Evolutionary conservation across 148 eudicot genomes (phyloP).

Genomic region (Rhododendron mucronatum): DNA sequence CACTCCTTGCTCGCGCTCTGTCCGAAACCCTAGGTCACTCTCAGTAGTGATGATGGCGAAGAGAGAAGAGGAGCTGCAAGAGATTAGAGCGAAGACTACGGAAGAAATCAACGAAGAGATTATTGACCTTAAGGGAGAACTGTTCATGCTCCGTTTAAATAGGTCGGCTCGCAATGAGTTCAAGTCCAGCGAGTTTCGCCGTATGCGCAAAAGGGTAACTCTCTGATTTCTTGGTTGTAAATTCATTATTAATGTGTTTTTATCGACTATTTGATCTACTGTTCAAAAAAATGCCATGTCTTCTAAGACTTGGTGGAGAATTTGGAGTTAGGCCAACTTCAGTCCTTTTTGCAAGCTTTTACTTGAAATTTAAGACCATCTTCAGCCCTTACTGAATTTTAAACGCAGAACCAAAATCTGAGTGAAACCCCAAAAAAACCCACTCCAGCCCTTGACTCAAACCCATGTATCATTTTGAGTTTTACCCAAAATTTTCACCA

Average conservation of each 20-base stretch:
- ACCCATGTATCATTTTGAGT: too few relatives aligned
- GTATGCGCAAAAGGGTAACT: slow-evolving; percentile 72
- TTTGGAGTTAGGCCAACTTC: background rate
- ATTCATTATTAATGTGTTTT: background rate
- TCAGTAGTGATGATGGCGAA: slow-evolving; percentile 69
- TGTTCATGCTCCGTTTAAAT: slow-evolving; percentile 83
- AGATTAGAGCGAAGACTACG: slow-evolving; percentile 60
- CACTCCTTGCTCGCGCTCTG: background rate
- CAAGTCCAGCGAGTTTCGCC: slow-evolving; percentile 78
- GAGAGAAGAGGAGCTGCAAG: slow-evolving; percentile 73
- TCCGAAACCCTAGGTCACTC: slow-evolving; percentile 17
- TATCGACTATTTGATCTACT: background rate
- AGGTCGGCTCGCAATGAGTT: slow-evolving; percentile 71
- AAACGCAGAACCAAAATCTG: too few relatives aligned
- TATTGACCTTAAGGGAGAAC: slow-evolving; percentile 81
- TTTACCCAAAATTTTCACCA: too few relatives aligned
- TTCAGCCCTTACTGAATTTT: too few relatives aligned
- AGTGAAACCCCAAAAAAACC: too few relatives aligned
- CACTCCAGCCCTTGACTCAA: too few relatives aligned
- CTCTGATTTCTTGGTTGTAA: background rate
- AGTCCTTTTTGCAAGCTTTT: background rate
- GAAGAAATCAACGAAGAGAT: slow-evolving; percentile 74
- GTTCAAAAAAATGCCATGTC: background rate
- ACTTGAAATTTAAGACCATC: background rate
- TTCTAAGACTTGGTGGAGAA: background rate